A percentile compares a stretch with the other conserved stretches of the same genome.
These are phyloP conservation scores for Brassica rapa DNA, from an alignment of 345 rosid species.

Conservation along the genomic window DNA sequence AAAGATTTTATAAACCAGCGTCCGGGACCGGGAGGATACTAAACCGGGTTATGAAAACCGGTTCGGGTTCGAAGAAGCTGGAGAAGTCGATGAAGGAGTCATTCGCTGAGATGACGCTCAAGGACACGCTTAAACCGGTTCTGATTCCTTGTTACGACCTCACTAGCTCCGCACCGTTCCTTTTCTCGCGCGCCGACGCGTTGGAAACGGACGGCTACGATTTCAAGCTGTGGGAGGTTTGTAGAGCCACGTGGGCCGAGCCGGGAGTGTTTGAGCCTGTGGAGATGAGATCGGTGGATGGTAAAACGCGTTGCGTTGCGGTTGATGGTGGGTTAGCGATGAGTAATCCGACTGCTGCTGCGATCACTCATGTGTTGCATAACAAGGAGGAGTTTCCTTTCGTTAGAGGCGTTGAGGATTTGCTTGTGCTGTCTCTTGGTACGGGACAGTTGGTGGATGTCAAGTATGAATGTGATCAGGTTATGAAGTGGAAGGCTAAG, in stretches of 20 bases:
- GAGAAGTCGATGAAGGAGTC: conserved; percentile 75
- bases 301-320: conserved; percentile 74
- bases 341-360: conserved; percentile 93
- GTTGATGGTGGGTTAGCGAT: conserved; percentile 90
- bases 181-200: conserved; percentile 95
- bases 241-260: conserved; percentile 85
- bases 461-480: conserved; percentile 71
- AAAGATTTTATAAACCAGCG: conserved; percentile 49
- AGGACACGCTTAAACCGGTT: conserved; percentile 88
- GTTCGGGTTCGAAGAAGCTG: conserved; percentile 52
- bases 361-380: conserved; percentile 94
- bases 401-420: conserved; percentile 93
- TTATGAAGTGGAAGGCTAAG: conserved; percentile 77
- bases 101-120: conserved; percentile 67
- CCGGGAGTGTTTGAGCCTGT: conserved; percentile 77
- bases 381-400: conserved; percentile 96
- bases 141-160: conserved; percentile 90
- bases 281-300: conserved; percentile 72
- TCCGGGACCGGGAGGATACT: conserved; percentile 40
- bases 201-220: conserved; percentile 84
- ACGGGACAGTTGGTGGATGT: conserved; percentile 79
- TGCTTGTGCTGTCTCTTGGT: conserved; percentile 80
- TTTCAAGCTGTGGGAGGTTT: conserved; percentile 86
- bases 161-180: conserved; percentile 80
- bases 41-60: conserved; percentile 57